These are phyloP conservation scores for Chrysoporthe puriensis DNA, from an alignment of 2,329 filamentous ascomycete species.

Conservation along the genomic window DNA sequence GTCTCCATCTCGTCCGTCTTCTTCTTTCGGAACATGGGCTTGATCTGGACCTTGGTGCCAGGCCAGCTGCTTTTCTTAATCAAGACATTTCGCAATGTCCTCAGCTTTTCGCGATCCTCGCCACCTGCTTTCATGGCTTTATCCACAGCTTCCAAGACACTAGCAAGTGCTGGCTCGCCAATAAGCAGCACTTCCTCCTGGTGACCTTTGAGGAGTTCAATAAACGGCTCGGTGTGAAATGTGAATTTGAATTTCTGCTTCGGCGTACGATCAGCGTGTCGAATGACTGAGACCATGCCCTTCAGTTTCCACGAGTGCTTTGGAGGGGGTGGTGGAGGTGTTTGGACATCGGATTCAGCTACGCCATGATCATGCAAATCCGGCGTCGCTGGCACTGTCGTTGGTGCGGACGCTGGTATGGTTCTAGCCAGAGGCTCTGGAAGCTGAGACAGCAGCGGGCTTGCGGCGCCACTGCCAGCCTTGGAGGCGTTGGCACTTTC, in stretches of 20 bases:
- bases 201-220: conserved; percentile 91
- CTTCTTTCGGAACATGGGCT: conserved; percentile 96
- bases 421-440: conserved; percentile 33
- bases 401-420: conserved; percentile 44
- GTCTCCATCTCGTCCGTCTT: conserved; percentile 62
- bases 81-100: conserved; percentile 80
- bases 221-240: conserved; percentile 95
- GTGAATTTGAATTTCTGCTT: conserved; percentile 99
- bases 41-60: conserved; percentile 98
- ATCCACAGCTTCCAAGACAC: conserved; percentile 87
- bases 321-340: conserved; percentile 69
- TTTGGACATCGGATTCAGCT: conserved; percentile 44
- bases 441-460: conserved; percentile 33
- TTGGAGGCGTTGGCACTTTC: conserved; percentile 34
- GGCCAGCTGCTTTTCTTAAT: conserved; percentile 93
- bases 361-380: conserved; percentile 39
- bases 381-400: conserved; percentile 45
- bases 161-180: conserved; percentile 84
- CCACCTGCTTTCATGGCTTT: conserved; percentile 75
- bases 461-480: conserved; percentile 31
- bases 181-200: conserved; percentile 95
- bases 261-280: conserved; percentile 94
- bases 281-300: conserved; percentile 93
- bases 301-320: conserved; percentile 99
- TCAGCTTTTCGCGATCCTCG: conserved; percentile 88